phyloP scores from a whole-genome alignment of 1,284 basidiomycete species.

The Ustilago xerochloae region DNA sequence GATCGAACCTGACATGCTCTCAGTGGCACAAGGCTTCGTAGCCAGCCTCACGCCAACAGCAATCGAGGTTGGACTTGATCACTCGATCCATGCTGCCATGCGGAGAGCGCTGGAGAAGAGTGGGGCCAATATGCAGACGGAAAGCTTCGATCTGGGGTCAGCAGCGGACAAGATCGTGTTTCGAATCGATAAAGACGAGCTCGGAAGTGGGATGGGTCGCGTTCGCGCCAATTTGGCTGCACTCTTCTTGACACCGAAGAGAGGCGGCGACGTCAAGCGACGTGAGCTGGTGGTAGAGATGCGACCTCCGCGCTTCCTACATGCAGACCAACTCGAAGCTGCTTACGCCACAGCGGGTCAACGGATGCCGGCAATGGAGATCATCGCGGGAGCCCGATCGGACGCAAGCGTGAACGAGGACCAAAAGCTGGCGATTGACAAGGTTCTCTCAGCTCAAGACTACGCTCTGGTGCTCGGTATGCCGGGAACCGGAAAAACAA shows the following conservation, averaged over 20 bases:
- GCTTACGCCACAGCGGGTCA: not conserved
- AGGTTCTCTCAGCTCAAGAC: slow-evolving; percentile 82
- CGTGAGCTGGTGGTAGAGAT: slow-evolving; percentile 85
- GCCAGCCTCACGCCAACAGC: slow-evolving; percentile 76
- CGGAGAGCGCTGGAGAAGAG: slow-evolving; percentile 43
- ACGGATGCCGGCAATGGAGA: not conserved
- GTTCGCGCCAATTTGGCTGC: slow-evolving; percentile 90
- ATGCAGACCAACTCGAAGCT: not conserved
- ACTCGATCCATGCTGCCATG: slow-evolving; percentile 72
- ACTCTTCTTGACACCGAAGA: slow-evolving; percentile 78
- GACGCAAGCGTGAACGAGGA: slow-evolving; percentile 76
- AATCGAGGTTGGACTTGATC: slow-evolving; percentile 83
- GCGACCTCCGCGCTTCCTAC: slow-evolving; percentile 75
- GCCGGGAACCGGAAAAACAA: slow-evolving; percentile 99
- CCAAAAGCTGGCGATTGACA: slow-evolving; percentile 79
- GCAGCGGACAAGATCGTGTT: slow-evolving; percentile 73
- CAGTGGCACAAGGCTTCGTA: slow-evolving; percentile 86
- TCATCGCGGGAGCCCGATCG: slow-evolving; percentile 1
- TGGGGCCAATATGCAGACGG: not conserved
- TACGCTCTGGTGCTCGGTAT: slow-evolving; percentile 94
- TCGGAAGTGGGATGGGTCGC: slow-evolving; percentile 84
- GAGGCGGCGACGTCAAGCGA: slow-evolving; percentile 71
- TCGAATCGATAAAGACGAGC: slow-evolving; percentile 92
- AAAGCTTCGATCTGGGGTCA: slow-evolving; percentile 5
- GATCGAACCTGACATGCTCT: slow-evolving; percentile 83